Base-by-base conservation (phyloP, 805 yeast species). In the Wickerhamomyces hampshirensis region DNA sequence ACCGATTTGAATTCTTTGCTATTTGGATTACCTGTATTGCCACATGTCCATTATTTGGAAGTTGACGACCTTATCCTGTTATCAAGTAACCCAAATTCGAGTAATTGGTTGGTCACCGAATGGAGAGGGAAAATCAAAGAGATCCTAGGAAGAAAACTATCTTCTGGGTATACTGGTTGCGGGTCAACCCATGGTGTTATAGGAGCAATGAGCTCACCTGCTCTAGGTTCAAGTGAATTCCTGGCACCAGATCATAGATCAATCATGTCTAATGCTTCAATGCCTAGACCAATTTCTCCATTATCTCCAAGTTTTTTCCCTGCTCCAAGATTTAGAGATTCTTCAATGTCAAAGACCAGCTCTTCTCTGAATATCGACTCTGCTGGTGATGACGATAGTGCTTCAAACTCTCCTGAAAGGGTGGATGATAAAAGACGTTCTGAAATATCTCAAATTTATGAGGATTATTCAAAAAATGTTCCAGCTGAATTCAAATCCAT, bases 11-110 rank as follows among this genome's bases (percentile, higher is more conserved):
- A 71, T 23, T 81, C 91, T 12, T 63, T 86, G 53, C 66, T 86
- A 37, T 86, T 85, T 62, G 95, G 84, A 2, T 71, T 86, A 53
- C 96, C 96, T 1, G 80, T 86, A 3, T 69, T 86, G 42, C 95
- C 95, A 0, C 73, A 73, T 38, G 80, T 78, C 27, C 80, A 84
- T 51, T 86, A 84, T 53, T 60, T 86, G 31, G 80, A 77, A 37
- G 71, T 79, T 3, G 72, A 75, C 21, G 93, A 84, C 44, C 48
- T 81, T 23, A 46, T 69, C 19, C 58, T 69, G 42, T 51, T 79
- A 15, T 60, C 65, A 6, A 50, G 59, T 3, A 46, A 45, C 39
- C 50, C 57, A 31, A 53, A 42, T 16, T 55, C 57, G 23, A 57
- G 56, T 30, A 70, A 55, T 43, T 83, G 91, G 91, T 47, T 71